These are phyloP conservation scores for Colletotrichum sp. DNA, from an alignment of 2,329 filamentous ascomycete genomes.

Conservation along the genomic window DNA sequence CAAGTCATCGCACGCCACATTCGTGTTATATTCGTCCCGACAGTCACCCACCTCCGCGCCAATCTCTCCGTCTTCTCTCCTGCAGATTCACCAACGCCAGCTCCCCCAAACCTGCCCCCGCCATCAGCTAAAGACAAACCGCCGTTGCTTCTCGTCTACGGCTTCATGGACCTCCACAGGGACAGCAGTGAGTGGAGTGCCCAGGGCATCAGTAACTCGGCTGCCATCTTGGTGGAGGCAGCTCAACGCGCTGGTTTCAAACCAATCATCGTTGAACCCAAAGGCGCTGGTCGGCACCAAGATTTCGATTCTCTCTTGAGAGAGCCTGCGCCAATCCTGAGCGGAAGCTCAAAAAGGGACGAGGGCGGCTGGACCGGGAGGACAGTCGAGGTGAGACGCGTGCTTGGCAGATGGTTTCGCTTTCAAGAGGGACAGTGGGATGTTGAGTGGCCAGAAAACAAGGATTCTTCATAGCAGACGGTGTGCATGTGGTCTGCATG, in stretches of 20 bases:
- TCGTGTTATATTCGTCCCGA: constrained; percentile 74
- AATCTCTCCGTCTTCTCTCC: constrained; percentile 67
- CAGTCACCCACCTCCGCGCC: constrained; percentile 78
- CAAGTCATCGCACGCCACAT: constrained; percentile 73
- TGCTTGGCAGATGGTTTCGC: constrained; percentile 71
- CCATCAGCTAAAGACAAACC: not conserved
- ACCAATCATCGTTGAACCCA: constrained; percentile 54
- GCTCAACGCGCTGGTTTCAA: constrained; percentile 51
- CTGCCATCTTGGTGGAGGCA: constrained; percentile 68
- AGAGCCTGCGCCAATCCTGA: constrained; percentile 67
- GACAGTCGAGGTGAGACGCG: constrained; percentile 60
- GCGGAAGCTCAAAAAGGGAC: constrained; percentile 56
- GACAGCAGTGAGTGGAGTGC: constrained; percentile 77
- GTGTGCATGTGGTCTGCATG: not conserved
- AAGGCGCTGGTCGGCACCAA: constrained; percentile 29
- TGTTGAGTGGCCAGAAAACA: not conserved
- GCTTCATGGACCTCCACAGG: constrained; percentile 69
- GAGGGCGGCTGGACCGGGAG: constrained; percentile 63
- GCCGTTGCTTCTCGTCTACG: constrained; percentile 66
- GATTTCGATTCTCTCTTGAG: constrained; percentile 45
- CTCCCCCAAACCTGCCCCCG: constrained; percentile 37
- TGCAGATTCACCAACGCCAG: constrained; percentile 37
- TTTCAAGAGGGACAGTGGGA: constrained; percentile 49
- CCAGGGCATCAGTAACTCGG: constrained; percentile 70
- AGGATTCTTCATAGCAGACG: not conserved